phyloP scores from a whole-genome alignment of 1,284 basidiomycete genomes.

The Cryptococcus sp. region DNA sequence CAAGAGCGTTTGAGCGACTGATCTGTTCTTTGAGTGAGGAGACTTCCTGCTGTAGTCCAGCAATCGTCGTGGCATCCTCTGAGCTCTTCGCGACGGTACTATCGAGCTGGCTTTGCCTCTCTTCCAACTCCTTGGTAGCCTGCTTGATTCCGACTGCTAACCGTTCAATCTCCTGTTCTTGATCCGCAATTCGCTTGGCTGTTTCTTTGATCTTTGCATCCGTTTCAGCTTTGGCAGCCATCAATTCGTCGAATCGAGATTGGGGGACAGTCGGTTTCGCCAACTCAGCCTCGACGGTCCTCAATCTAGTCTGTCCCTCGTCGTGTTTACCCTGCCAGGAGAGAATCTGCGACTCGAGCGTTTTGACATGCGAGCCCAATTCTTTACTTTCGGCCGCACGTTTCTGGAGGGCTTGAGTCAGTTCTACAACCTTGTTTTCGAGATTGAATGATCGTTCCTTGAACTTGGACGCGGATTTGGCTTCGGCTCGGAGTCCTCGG shows the following conservation, averaged over 20 bases:
- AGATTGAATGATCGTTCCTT: conserved; percentile 98
- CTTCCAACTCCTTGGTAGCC: conserved; percentile 61
- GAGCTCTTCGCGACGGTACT: conserved; percentile 55
- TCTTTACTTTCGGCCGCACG: conserved; percentile 90
- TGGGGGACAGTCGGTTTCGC: conserved; percentile 69
- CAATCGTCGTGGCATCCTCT: conserved; percentile 79
- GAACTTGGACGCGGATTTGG: conserved; percentile 94
- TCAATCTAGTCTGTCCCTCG: conserved; percentile 75
- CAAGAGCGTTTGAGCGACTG: conserved; percentile 86
- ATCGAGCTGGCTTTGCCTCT: conserved; percentile 62
- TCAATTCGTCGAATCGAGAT: conserved; percentile 69
- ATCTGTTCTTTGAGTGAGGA: conserved; percentile 89
- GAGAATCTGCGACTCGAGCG: conserved; percentile 79
- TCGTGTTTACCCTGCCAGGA: conserved; percentile 84
- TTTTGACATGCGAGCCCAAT: conserved; percentile 66
- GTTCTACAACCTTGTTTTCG: conserved; percentile 99
- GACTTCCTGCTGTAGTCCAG: conserved; percentile 86
- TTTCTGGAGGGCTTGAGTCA: conserved; percentile 92
- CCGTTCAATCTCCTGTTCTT: conserved; percentile 76
- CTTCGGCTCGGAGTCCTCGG: conserved; percentile 77
- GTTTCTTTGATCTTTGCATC: conserved; percentile 78
- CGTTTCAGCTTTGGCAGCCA: conserved; percentile 71
- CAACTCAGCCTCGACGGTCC: conserved; percentile 68
- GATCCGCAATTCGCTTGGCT: conserved; percentile 66
- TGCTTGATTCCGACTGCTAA: conserved; percentile 69